Evolutionary conservation across 352 stramenopile species (phyloP).

Genomic region (Globisporangium canariense): DNA sequence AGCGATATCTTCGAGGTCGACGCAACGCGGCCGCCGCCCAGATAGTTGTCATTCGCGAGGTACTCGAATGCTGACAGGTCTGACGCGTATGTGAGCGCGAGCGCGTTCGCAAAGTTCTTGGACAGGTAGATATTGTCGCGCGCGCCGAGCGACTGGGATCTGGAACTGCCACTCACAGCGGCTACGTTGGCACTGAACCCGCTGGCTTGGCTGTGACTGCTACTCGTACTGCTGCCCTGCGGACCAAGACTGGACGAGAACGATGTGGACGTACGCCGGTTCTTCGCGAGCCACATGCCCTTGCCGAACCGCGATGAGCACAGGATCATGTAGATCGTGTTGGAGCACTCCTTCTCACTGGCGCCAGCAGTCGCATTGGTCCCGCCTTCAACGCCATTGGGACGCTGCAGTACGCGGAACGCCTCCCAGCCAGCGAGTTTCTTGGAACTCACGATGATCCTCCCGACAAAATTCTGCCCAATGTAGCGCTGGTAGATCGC

Average conservation of each 20-base stretch:
- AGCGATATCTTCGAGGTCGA: conserved; percentile 2
- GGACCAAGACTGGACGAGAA: conserved; percentile 14
- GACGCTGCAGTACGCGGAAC: conserved; percentile 63
- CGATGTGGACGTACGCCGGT: conserved; percentile 17
- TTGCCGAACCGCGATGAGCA: conserved; percentile 78
- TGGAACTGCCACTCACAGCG: conserved; percentile 9
- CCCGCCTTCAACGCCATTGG: conserved; percentile 10
- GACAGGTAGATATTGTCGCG: conserved; percentile 50
- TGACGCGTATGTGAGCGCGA: conserved; percentile 66
- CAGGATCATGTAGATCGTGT: conserved; percentile 64
- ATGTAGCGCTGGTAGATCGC: conserved; percentile 59
- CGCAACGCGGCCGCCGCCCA: neutral
- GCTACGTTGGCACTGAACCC: conserved; percentile 10
- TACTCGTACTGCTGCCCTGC: conserved; percentile 7
- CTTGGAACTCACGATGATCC: conserved; percentile 51
- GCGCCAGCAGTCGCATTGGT: conserved; percentile 4
- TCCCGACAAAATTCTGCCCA: conserved; percentile 73
- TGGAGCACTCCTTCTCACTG: conserved; percentile 9
- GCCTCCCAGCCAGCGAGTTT: conserved; percentile 72
- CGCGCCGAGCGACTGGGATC: conserved; percentile 3
- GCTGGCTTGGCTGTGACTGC: neutral
- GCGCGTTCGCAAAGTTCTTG: conserved; percentile 67
- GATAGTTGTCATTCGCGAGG: conserved; percentile 4
- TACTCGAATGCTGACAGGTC: conserved; percentile 52
- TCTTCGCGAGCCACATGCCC: conserved; percentile 74